These are phyloP conservation scores for Colletotrichum magnum DNA, from an alignment of 2,329 filamentous ascomycete species.

Conservation along the genomic window DNA sequence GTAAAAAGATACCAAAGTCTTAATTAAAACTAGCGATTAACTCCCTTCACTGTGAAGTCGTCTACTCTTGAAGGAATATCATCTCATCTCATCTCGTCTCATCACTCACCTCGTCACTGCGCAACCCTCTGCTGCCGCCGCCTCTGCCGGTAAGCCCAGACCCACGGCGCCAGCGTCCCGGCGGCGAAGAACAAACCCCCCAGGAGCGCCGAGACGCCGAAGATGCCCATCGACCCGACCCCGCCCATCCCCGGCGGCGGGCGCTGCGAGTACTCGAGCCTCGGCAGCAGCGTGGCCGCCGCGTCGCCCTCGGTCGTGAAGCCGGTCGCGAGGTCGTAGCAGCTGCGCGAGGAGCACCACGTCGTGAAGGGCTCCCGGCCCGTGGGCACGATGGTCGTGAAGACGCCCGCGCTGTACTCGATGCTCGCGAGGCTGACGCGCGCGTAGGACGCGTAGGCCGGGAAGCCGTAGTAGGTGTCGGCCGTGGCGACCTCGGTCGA, in stretches of 20 bases:
- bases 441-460: neutral
- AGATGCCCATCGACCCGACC: conserved; percentile 12
- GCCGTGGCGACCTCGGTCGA: neutral
- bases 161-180: neutral
- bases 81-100: neutral
- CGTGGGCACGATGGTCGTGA: neutral
- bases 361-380: neutral
- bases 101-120: neutral
- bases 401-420: neutral
- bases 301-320: neutral
- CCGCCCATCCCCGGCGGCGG: conserved; percentile 25
- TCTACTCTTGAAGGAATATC: neutral
- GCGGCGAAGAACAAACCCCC: conserved; percentile 3
- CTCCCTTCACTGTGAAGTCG: too few relatives aligned
- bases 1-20: neutral
- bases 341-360: neutral
- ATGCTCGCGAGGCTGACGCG: neutral
- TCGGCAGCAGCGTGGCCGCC: neutral
- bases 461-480: neutral
- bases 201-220: conserved; percentile 10
- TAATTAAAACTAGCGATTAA: too few relatives aligned
- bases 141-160: neutral
- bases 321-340: neutral
- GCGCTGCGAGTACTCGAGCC: neutral
- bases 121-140: neutral